Evolutionary conservation across 2,329 filamentous ascomycete genomes (phyloP).

Genomic region (Phoma sp.): DNA sequence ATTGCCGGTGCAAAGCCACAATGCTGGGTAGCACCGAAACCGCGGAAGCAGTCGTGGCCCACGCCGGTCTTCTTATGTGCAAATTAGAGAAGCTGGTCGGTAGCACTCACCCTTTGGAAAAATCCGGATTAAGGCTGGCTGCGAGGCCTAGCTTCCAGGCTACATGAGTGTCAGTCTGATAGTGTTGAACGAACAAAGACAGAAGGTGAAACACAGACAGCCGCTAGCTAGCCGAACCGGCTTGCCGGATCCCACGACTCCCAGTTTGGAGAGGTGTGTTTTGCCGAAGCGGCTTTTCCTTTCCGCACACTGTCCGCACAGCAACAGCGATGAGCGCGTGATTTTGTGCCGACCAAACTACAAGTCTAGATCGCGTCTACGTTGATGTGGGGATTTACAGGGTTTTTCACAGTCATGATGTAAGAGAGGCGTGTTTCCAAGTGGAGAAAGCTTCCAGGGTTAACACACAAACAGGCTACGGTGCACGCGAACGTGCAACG

Average conservation of each 20-base stretch:
- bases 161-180: neutral
- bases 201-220: conserved; percentile 6
- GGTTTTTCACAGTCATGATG: conserved; percentile 3
- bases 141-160: neutral
- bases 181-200: conserved; percentile 5
- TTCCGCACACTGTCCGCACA: conserved; percentile 1
- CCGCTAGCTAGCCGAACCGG: conserved; percentile 16
- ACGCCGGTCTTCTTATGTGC: neutral
- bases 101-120: neutral
- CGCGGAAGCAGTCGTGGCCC: neutral
- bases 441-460: conserved; percentile 2
- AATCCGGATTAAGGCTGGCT: neutral
- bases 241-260: neutral
- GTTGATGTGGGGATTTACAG: conserved; percentile 4
- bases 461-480: conserved; percentile 1
- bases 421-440: conserved; percentile 7
- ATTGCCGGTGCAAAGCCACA: conserved; percentile 15
- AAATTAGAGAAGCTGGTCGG: neutral
- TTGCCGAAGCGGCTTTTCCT: conserved; percentile 2
- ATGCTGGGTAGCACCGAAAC: conserved; percentile 1
- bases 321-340: conserved; percentile 9
- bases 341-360: too few relatives aligned
- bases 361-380: neutral
- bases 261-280: conserved; percentile 1
- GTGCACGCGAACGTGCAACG: conserved; percentile 10